Conservation (phyloP, 75 land plant species). For the Cunninghamia lanceolata region DNA sequence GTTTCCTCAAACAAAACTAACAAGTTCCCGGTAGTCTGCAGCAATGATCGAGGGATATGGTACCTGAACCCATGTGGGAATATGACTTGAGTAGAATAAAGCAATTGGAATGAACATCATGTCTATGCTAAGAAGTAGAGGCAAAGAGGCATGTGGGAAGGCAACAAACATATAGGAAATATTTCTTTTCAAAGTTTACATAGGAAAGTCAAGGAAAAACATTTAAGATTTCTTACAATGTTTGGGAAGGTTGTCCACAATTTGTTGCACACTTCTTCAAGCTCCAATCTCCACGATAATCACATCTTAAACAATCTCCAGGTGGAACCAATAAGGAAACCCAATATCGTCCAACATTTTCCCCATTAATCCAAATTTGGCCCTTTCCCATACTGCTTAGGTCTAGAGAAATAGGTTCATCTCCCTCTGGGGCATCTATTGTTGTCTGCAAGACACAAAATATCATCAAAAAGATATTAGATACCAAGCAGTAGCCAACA, state of each 20-base stretch:
- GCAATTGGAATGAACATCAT: not conserved
- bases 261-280: slow-evolving; percentile 56
- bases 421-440: slow-evolving; percentile 41
- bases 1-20: slow-evolving; percentile 40
- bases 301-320: too few species aligned
- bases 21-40: slow-evolving; percentile 52
- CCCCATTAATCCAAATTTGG: slow-evolving; percentile 49
- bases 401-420: slow-evolving; percentile 39
- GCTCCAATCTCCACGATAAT: slow-evolving; percentile 40
- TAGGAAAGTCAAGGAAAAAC: not conserved
- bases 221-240: slow-evolving; percentile 47
- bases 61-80: slow-evolving; percentile 35
- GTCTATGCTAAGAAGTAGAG: not conserved
- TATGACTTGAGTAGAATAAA: not conserved
- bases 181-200: not conserved
- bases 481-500: not conserved
- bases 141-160: not conserved
- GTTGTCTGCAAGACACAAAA: slow-evolving; percentile 20
- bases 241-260: slow-evolving; percentile 86
- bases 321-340: not conserved
- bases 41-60: slow-evolving; percentile 72
- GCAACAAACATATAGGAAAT: not conserved
- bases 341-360: slow-evolving; percentile 45
- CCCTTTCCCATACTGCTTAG: slow-evolving; percentile 58
- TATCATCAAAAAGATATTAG: not conserved